These are phyloP conservation scores for Alternaria arborescens DNA, from an alignment of 2,329 filamentous ascomycete genomes.

Conservation along the genomic window DNA sequence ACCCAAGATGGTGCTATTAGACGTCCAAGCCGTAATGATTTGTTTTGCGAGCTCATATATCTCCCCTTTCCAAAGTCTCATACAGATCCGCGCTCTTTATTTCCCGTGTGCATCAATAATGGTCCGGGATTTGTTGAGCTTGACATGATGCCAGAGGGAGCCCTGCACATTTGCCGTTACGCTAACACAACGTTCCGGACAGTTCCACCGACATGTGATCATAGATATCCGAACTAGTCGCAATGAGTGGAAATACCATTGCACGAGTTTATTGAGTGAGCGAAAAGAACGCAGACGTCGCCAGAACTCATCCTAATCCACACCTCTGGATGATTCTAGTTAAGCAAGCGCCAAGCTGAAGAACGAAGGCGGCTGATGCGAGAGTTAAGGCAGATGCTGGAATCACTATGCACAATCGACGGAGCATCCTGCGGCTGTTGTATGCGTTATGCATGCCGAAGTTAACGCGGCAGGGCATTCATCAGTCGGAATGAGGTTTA, in stretches of 20 bases:
- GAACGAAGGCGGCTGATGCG: not conserved
- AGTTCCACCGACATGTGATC: not conserved
- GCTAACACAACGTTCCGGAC: slow-evolving; percentile 2
- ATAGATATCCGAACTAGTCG: not conserved
- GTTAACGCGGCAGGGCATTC: slow-evolving; percentile 1
- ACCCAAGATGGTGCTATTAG: not conserved
- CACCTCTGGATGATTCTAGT: not conserved
- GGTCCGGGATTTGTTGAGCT: slow-evolving; percentile 1
- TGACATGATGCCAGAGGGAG: not conserved
- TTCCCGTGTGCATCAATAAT: slow-evolving; percentile 2
- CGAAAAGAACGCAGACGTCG: not conserved
- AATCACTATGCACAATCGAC: not conserved
- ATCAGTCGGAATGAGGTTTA: not conserved
- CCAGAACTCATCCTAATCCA: not conserved
- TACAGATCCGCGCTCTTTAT: not conserved
- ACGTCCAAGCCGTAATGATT: not conserved
- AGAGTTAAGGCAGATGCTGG: not conserved
- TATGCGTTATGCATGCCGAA: slow-evolving; percentile 1
- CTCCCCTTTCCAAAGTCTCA: not conserved
- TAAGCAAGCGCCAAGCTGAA: not conserved
- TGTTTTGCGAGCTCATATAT: not conserved
- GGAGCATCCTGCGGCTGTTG: not conserved
- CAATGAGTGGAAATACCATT: not conserved
- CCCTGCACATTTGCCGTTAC: slow-evolving; percentile 4
- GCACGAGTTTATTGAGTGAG: not conserved